These are phyloP conservation scores for Skeletonema grethae DNA, from an alignment of 108 stramenopile species.

Conservation along the genomic window DNA sequence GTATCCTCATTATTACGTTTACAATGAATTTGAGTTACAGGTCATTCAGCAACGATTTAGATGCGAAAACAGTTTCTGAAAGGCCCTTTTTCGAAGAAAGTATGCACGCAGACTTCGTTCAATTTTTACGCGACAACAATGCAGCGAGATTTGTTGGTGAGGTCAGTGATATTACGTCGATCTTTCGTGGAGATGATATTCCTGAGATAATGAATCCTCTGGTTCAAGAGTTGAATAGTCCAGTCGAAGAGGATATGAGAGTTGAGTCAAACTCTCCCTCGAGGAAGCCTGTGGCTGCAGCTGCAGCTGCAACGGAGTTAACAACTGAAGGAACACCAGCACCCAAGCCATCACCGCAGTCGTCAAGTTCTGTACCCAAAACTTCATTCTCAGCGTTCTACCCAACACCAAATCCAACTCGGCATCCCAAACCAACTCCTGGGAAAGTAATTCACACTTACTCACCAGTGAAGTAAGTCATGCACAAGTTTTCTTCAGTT, in stretches of 20 bases:
- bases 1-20: constrained; percentile 21
- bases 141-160: constrained; percentile 17
- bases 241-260: background rate
- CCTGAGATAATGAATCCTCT: background rate
- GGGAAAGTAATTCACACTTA: background rate
- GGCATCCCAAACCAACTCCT: background rate
- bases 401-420: background rate
- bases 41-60: constrained; percentile 16
- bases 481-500: background rate
- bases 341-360: background rate
- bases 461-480: background rate
- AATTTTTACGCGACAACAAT: constrained; percentile 25
- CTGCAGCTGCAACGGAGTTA: background rate
- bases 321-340: background rate
- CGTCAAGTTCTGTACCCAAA: background rate
- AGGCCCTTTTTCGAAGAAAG: constrained; percentile 27
- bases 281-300: background rate
- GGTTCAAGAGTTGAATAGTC: background rate
- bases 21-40: constrained; percentile 31
- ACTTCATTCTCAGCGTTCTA: background rate
- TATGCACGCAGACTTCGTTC: constrained; percentile 14
- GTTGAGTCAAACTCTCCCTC: background rate
- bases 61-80: constrained; percentile 25
- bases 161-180: constrained; percentile 13
- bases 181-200: constrained; percentile 35